These are phyloP conservation scores for Cordyceps pruinosa DNA, from an alignment of 2,329 filamentous ascomycete species.

Conservation along the genomic window DNA sequence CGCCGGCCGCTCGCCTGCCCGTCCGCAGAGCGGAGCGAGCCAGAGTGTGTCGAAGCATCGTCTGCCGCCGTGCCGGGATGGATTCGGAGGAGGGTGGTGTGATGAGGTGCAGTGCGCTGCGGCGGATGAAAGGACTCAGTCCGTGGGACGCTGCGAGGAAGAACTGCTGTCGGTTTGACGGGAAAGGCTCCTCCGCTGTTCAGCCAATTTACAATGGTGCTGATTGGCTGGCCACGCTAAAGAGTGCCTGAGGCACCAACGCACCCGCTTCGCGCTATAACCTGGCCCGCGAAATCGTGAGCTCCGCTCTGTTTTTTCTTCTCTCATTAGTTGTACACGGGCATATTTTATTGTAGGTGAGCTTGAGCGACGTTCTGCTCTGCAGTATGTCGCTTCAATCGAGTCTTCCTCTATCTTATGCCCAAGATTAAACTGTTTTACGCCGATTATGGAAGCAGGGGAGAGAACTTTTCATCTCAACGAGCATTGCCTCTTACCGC, in stretches of 20 bases:
- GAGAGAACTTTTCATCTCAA: constrained; percentile 48
- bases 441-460: constrained; percentile 68
- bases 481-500: constrained; percentile 65
- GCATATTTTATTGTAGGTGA: constrained; percentile 68
- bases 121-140: constrained; percentile 32
- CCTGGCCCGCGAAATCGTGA: constrained; percentile 5
- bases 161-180: constrained; percentile 30
- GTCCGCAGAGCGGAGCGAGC: constrained; percentile 63
- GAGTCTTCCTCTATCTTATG: constrained; percentile 69
- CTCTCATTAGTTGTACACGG: constrained; percentile 54
- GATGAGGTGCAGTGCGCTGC: constrained; percentile 32
- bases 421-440: constrained; percentile 49
- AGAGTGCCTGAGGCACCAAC: constrained; percentile 32
- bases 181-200: constrained; percentile 31
- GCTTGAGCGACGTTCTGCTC: constrained; percentile 44
- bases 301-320: constrained; percentile 30
- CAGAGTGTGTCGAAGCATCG: constrained; percentile 62
- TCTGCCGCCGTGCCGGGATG: constrained; percentile 50
- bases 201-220: constrained; percentile 32
- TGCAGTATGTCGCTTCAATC: constrained; percentile 40
- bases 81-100: constrained; percentile 25
- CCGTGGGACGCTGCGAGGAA: constrained; percentile 33
- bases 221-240: constrained; percentile 32
- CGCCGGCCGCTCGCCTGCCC: constrained; percentile 49
- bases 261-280: constrained; percentile 15